Evolutionary conservation across 1,284 basidiomycete species (phyloP), one percentile per base, ranked within the genome.

Genomic region (Amylostereum areolatum): DNA sequence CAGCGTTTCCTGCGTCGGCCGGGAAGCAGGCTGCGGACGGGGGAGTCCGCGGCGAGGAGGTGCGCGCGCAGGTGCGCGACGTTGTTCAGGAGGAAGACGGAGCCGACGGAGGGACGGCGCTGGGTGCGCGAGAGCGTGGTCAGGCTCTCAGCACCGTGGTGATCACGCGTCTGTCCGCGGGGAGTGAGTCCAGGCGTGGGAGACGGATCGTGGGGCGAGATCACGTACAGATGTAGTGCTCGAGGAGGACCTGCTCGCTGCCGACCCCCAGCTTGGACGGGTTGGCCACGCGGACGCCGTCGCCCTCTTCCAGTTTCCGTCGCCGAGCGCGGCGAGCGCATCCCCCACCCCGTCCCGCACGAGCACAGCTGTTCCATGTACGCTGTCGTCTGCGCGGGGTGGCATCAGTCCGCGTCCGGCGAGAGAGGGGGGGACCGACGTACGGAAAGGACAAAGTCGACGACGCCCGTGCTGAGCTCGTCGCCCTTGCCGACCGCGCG

Each of bases 281-380:
- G 56, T 79, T 81, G 3, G 75, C 77, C 2, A 83, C 78, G 55
- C 76, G 74, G 29, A 84, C 73, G 2, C 88, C 87, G 53, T 89
- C 86, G 3, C 89, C 88, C 88, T 90, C 65, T 80, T 87, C 88
- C 89, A 91, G 56, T 91, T 91, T 3, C 88, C 88, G 53, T 91
- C 88, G 1, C 88, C 88, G 1, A 91, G 74, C 1, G 79, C 77
- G 40, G 80, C 61, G 34, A 91, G 67, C 0, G 82, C 80, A 2
- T 84, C 70, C 1, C 75, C 76, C 9, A 81, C 85, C 0, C 83
- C 85, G 30, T 71, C 73, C 48, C 79, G 74, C 3, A 90, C 83
- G 39, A 83, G 77, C 1, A 85, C 4, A 91, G 66, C 45, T 77
- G 71, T 46, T 83, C 77, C 53, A 91, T 61, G 58, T 88, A 91